Percentiles rank a stretch among this genome's conserved stretches.
These are phyloP conservation scores for Parafenestella ontariensis DNA, from an alignment of 2,329 filamentous ascomycete species.

Conservation along the genomic window DNA sequence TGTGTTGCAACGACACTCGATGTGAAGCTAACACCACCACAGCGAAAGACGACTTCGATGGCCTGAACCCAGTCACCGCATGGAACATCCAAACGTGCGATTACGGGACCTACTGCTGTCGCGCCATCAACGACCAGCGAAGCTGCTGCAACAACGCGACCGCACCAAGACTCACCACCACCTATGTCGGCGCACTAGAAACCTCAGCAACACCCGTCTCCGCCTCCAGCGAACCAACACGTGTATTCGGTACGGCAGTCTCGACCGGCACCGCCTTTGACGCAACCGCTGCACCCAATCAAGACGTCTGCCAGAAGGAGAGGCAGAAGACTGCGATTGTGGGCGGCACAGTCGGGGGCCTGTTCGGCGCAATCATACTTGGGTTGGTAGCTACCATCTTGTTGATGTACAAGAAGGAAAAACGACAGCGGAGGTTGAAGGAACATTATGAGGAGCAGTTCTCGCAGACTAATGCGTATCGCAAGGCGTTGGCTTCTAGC, in stretches of 20 bases:
- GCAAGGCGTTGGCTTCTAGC: constrained; percentile 27
- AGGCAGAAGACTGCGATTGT: constrained; percentile 31
- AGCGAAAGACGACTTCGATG: constrained; percentile 24
- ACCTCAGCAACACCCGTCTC: constrained; percentile 7
- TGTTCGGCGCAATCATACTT: constrained; percentile 31
- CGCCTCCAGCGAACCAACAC: constrained; percentile 10
- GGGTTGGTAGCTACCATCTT: constrained; percentile 18
- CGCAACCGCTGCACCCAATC: constrained; percentile 6
- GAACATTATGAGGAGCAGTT: constrained; percentile 46
- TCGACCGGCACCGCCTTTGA: constrained; percentile 15
- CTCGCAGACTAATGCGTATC: constrained; percentile 33
- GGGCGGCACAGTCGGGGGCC: constrained; percentile 32
- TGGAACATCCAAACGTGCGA: constrained; percentile 47
- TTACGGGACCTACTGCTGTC: constrained; percentile 45
- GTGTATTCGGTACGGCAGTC: constrained; percentile 12
- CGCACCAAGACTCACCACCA: constrained; percentile 31
- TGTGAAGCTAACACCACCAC: background rate
- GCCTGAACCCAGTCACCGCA: constrained; percentile 23
- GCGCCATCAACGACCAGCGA: constrained; percentile 27
- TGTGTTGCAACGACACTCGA: background rate
- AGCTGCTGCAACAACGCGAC: constrained; percentile 42
- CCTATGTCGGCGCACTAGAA: constrained; percentile 30
- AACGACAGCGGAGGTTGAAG: constrained; percentile 40
- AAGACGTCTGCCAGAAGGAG: constrained; percentile 21
- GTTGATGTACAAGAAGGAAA: constrained; percentile 40